Conservation (phyloP, 2,329 filamentous ascomycete genomes). For the Sphaerulina populicola region DNA sequence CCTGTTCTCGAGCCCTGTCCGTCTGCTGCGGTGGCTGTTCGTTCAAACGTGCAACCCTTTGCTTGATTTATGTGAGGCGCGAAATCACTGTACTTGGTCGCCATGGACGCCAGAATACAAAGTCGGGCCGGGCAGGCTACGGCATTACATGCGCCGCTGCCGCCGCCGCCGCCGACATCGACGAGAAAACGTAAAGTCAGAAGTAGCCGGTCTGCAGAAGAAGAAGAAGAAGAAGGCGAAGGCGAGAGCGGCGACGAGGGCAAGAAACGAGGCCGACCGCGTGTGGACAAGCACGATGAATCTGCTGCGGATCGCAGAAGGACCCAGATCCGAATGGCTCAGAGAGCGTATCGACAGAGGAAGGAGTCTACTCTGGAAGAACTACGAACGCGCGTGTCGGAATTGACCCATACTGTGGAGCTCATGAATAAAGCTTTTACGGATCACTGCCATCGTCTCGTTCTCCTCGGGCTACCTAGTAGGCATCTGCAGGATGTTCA, state of each 20-base stretch:
- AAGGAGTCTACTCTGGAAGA: conserved; percentile 74
- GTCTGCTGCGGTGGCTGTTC: not conserved
- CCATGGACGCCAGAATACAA: conserved; percentile 4
- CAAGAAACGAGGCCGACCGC: conserved; percentile 61
- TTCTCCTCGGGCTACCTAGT: conserved; percentile 16
- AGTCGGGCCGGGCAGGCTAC: not conserved
- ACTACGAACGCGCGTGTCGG: conserved; percentile 60
- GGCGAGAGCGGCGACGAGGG: conserved; percentile 23
- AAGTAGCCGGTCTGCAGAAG: conserved; percentile 13
- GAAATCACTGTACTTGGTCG: not conserved
- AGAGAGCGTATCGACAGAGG: conserved; percentile 73
- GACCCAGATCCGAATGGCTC: conserved; percentile 79
- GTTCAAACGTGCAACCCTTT: not conserved
- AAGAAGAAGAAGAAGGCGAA: no score
- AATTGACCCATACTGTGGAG: conserved; percentile 60
- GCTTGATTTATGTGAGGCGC: not conserved
- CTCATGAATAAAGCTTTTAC: conserved; percentile 67
- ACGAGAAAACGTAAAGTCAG: conserved; percentile 15
- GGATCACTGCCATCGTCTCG: conserved; percentile 29
- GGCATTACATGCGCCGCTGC: not conserved
- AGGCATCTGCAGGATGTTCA: conserved; percentile 20
- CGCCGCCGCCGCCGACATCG: not conserved
- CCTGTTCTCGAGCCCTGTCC: not conserved
- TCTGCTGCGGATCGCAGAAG: conserved; percentile 71
- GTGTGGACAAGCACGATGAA: conserved; percentile 68